Percentiles rank a stretch among this genome's conserved stretches.
Conservation (phyloP, 1,139 yeast genomes). For the Geotrichum candidum region DNA sequence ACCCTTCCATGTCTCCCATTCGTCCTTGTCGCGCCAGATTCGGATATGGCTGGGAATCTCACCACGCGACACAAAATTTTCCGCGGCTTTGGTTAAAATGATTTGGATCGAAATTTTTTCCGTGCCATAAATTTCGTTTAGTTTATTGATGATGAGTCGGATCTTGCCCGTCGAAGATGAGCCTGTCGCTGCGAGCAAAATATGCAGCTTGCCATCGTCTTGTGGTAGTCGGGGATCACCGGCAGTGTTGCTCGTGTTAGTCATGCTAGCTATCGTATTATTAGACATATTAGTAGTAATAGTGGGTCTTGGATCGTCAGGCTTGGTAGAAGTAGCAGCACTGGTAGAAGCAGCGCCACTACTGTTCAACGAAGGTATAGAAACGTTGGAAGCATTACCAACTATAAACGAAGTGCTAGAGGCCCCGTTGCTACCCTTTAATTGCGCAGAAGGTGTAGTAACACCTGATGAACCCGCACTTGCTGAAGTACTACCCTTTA, state of each 20-base stretch:
- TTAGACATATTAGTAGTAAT: neutral
- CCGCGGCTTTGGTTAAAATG: slow-evolving; percentile 76
- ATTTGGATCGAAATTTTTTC: slow-evolving; percentile 74
- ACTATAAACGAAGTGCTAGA: neutral
- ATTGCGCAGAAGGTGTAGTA: neutral
- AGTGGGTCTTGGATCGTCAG: neutral
- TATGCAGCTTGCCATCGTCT: slow-evolving; percentile 85
- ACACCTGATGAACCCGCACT: neutral
- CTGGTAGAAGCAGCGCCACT: neutral
- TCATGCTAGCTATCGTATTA: neutral
- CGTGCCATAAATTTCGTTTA: slow-evolving; percentile 72
- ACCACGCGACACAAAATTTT: slow-evolving; percentile 59
- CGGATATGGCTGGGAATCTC: slow-evolving; percentile 60
- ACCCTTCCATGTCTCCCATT: slow-evolving; percentile 82
- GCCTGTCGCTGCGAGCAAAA: slow-evolving; percentile 85
- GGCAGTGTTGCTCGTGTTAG: slow-evolving; percentile 37
- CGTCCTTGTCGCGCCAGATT: slow-evolving; percentile 86
- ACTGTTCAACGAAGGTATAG: neutral
- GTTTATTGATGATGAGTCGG: slow-evolving; percentile 62
- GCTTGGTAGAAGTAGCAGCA: neutral
- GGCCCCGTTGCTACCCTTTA: neutral
- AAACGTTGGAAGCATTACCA: neutral
- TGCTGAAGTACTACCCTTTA: neutral
- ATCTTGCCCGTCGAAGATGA: slow-evolving; percentile 75
- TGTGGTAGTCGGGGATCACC: slow-evolving; percentile 75